Conservation (phyloP, 2,329 filamentous ascomycete genomes). For the Fusarium sp. region DNA sequence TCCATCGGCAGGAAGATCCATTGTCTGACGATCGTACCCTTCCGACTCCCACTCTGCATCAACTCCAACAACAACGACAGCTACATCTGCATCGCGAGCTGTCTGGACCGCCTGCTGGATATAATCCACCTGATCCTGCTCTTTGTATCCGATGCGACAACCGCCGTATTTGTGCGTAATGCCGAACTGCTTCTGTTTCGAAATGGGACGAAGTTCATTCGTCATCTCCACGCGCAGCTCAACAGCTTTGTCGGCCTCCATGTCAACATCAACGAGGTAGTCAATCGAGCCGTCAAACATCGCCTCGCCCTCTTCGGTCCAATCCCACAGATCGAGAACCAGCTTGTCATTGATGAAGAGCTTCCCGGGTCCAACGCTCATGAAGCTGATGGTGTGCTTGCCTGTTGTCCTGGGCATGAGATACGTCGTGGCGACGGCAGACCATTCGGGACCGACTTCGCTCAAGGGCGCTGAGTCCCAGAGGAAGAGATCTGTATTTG, state of each 20-base stretch:
- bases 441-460: constrained; percentile 69
- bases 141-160: constrained; percentile 75
- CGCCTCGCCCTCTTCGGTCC: constrained; percentile 73
- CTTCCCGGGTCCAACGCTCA: constrained; percentile 70
- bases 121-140: constrained; percentile 68
- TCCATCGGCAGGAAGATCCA: constrained; percentile 70
- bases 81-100: constrained; percentile 70
- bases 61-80: constrained; percentile 72
- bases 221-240: constrained; percentile 62
- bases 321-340: constrained; percentile 72
- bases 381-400: constrained; percentile 72
- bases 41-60: constrained; percentile 81
- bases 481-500: constrained; percentile 72
- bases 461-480: constrained; percentile 73
- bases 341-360: constrained; percentile 67
- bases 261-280: constrained; percentile 66
- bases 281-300: constrained; percentile 76
- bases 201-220: constrained; percentile 68
- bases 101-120: constrained; percentile 70
- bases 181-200: constrained; percentile 65
- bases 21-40: constrained; percentile 76
- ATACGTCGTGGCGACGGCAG: constrained; percentile 67
- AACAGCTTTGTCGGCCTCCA: constrained; percentile 66
- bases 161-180: constrained; percentile 73
- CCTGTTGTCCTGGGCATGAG: constrained; percentile 67